A percentile compares a stretch with the other conserved stretches of the same genome.
phyloP scores from a whole-genome alignment of 176 grass and related monocot species.

The Oryza meyeriana region DNA sequence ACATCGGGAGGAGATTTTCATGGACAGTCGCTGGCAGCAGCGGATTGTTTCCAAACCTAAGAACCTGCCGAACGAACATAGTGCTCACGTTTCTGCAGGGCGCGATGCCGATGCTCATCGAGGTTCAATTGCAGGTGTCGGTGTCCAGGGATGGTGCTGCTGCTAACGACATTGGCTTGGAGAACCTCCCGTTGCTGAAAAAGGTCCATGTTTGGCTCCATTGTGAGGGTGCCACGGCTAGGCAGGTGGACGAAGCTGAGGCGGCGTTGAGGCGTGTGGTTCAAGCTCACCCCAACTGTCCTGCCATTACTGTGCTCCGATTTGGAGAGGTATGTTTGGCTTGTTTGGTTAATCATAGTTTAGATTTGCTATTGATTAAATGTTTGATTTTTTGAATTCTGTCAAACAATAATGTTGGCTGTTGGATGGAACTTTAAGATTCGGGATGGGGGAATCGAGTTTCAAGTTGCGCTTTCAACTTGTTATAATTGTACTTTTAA shows the following conservation, averaged over 20 bases:
- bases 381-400: too few species aligned
- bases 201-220: rapidly evolving
- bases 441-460: too few species aligned
- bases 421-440: too few species aligned
- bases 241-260: neutral
- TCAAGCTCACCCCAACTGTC: neutral
- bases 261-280: neutral
- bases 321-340: neutral
- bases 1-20: neutral
- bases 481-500: too few species aligned
- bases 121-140: neutral
- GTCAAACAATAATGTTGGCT: too few species aligned
- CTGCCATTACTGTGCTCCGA: neutral
- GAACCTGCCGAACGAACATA: neutral
- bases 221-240: neutral
- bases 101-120: neutral
- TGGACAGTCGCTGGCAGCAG: too few species aligned
- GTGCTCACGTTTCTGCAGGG: neutral
- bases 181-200: neutral
- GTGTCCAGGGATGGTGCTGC: neutral
- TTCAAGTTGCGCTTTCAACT: too few species aligned
- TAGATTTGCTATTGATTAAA: too few species aligned
- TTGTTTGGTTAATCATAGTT: too few species aligned
- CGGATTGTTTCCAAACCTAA: neutral
- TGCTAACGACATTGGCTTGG: neutral